These are phyloP conservation scores for Fulvia fulva DNA, from an alignment of 2,329 filamentous ascomycete species.

Conservation along the genomic window DNA sequence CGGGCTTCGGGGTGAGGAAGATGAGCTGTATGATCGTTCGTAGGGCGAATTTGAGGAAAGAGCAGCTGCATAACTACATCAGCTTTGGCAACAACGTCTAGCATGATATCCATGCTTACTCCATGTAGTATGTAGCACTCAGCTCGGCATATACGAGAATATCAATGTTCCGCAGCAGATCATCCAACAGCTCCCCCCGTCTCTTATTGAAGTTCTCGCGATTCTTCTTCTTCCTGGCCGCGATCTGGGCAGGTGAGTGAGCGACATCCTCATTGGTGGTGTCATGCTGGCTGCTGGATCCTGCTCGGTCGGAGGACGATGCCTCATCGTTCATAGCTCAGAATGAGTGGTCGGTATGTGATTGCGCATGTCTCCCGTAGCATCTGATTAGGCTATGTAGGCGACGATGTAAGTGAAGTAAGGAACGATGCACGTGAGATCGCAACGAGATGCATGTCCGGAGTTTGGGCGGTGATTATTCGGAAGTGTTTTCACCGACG, in stretches of 20 bases:
- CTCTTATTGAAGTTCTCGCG: conserved; percentile 37
- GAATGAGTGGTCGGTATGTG: conserved; percentile 4
- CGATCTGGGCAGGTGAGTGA: conserved; percentile 21
- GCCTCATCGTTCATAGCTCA: conserved; percentile 38
- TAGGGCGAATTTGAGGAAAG: conserved; percentile 51
- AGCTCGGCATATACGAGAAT: conserved; percentile 59
- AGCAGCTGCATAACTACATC: conserved; percentile 43
- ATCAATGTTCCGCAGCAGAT: conserved; percentile 55
- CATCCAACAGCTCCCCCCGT: conserved; percentile 49
- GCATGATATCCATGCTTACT: conserved; percentile 43
- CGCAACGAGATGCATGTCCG: not conserved
- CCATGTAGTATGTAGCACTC: conserved; percentile 59
- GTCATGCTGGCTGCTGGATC: conserved; percentile 9
- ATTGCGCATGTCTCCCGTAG: conserved; percentile 16
- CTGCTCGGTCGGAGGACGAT: conserved; percentile 29
- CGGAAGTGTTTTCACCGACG: not conserved
- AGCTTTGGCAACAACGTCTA: conserved; percentile 4
- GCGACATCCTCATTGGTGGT: conserved; percentile 6
- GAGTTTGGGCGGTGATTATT: not conserved
- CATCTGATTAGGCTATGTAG: conserved; percentile 20
- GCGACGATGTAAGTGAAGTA: not conserved
- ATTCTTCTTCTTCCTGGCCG: conserved; percentile 29
- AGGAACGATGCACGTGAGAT: not conserved
- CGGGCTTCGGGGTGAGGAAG: conserved; percentile 57
- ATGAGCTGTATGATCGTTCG: conserved; percentile 55